Base-by-base conservation (phyloP, 495 filamentous ascomycete genomes). In the Penicillium ochrochloron region DNA sequence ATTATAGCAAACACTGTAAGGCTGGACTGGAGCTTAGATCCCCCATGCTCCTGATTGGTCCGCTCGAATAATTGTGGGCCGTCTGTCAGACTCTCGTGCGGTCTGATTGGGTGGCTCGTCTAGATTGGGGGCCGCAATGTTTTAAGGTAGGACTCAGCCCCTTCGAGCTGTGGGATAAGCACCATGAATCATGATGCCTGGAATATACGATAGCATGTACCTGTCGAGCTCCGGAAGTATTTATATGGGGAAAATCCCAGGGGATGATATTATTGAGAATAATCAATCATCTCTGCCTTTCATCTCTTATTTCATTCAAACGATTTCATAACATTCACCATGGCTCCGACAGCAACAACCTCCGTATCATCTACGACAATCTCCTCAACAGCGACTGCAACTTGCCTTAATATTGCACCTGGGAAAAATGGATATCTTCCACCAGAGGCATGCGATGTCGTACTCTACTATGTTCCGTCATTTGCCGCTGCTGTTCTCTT, bases 401-500 rank as follows among this genome's bases (percentile, higher is more conserved):
- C 70, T 8, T 75, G 73, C 21, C 12, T 73, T 11, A 55, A 62
- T 54, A 55, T 74, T 1, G n/a, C 53, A 3, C 71, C 75, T 6
- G 70, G 67, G 10, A 74, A 74, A 42, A 66, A 74, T 57, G 75
- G 75, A 27, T 75, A 75, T 62, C 57, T 77, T 14, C 75, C 73
- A 0, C 75, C 75, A n/a, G 73, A 70, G 12, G 60, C 68, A 10
- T 77, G 75, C 63, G 67, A 66, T 55, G 63, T n/a, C 2, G 63
- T 73, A 9, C 66, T 72, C 1, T 59, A 60, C 27, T 77, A 75
- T 57, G 69, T 71, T 9, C 74, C 77, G 0, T 76, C 70, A 3
- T 72, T 79, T 12, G 72, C 62, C 0, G 78, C 75, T 2, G 78
- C 78, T 1, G 25, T 80, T 14, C 35, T 76, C 1, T 82, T 80